Base-by-base conservation (phyloP, 495 filamentous ascomycete genomes). In the Tuber melanosporum region DNA sequence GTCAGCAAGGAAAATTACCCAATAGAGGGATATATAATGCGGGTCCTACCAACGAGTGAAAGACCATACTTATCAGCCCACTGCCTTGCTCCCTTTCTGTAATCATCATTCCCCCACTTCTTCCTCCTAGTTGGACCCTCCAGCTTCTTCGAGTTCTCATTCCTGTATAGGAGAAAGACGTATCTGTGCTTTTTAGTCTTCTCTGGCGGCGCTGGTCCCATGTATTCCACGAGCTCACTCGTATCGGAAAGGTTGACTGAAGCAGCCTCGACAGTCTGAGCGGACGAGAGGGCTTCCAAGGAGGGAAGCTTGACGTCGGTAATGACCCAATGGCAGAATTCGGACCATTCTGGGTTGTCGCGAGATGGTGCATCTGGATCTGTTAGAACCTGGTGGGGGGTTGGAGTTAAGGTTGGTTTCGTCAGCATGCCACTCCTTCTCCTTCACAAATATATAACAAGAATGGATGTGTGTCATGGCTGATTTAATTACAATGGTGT, bases 291-390 rank as follows among this genome's bases (percentile, higher is more conserved):
- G 42, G 77, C 20, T 39, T 78, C 43, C 22, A 80, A 57, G 0
- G 81, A 22, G 17, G 81, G 78, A 22, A 83, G 72, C 26, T 82
- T 83, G 17, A 88, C 74, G 70, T 84, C 86, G 4, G 88, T 87
- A 6, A 86, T 86, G 82, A 93, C 88, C 91, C 91, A 92, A 82
- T 92, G 91, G 82, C 91, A 93, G 83, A 91, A 88, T 82, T 93
- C 89, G n/a, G 86, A 87, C 88, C 88, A 92, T 80, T 90, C 86
- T 22, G 90, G 90, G 78, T 92, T 83, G 36, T 89, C 85, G 44
- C 88, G 87, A 1, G 89, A 90, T 0, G 91, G 91, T 0, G 91
- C 91, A 82, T 93, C 91, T 0, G 91, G 91, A 81, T 93, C 91
- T 2, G 91, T 91, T 1, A 93, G 83, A 66, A 83, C 77, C 77